Evolutionary conservation across 2,329 filamentous ascomycete genomes (phyloP), one percentile per base, ranked within the genome.

Genomic region (Drechslerella dactyloides): DNA sequence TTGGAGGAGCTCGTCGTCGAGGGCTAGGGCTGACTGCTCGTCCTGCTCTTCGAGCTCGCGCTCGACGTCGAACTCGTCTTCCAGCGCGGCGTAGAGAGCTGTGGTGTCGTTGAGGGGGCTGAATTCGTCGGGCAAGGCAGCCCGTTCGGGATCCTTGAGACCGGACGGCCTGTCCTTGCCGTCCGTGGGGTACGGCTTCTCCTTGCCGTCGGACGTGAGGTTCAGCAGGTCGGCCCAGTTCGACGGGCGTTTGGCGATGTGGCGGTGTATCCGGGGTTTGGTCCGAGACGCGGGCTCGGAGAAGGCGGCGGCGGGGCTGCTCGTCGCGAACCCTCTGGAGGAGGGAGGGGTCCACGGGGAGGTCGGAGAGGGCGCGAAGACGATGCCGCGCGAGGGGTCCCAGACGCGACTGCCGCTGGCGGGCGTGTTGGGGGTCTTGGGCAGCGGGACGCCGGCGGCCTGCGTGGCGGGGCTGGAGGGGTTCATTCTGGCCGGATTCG

Each of bases 361-460:
- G 13, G 58, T 69, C 2, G 65, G 53, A 13, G 65, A 46, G 13
- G 65, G 58, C 15, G 65, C 53, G 37, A 69, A 69, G 33, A 63
- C 30, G 24, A 69, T 63, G 1, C 58, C 65, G 37, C 58, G 51
- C 3, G 58, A 27, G n/a, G 65, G 65, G n/a, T 63, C 57, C 65
- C 65, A 69, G 10, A 69, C 11, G 8, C 37, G 40, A 15, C 44
- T 46, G 2, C 46, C 42, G 42, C 54, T 56, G 2, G 58, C 19
- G 2, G 64, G 64, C 8, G 65, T 69, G 50, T 7, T 53, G 2
- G 65, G 65, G 8, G 57, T 58, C 19, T 52, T 46, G 11, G 58
- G 58, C 10, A 46, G 30, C 15, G 50, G 46, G 42, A 33, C 17
- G 33, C 7, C 46, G 11, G n/a, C 17, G 35, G 42, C 33, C 24